Base-by-base conservation (phyloP, 257 asterid genomes). In the Ilex asprella region DNA sequence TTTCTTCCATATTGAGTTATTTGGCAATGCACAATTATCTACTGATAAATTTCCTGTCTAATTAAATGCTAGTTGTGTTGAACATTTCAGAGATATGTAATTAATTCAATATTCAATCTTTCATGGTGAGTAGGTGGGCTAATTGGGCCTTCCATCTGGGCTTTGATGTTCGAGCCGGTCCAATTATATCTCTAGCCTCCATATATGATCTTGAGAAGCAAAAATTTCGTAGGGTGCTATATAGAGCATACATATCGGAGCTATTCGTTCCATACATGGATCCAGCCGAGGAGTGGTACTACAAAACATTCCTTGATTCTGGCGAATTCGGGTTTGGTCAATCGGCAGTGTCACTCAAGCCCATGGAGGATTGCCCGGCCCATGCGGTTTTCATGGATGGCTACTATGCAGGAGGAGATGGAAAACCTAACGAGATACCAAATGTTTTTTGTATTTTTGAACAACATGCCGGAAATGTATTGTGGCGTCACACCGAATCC, bases 181-280 rank as follows among this genome's bases (percentile, higher is more conserved):
- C 41, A 35, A 35, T 35, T 35, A 35, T 35, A 35, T 35, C 41
- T 35, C 41, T 35, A 8, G 57, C 57, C 5, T 53, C 57, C 5
- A 53, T 53, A 2, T 53, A 53, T 16, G 57, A 53, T 14, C 27
- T 53, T 6, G 5, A 53, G 10, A 53, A 53, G 57, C n/a, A 21
- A n/a, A 53, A 53, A 10, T 53, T 15, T 14, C 11, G 30, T 10
- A 10, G 15, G 30, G 57, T 53, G 3, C 10, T 53, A 14, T 53
- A 53, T 21, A 53, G 57, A 21, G 57, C 10, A n/a, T 10, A 53
- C 11, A 10, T 53, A 15, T 53, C 57, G 11, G 57, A 53, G 57
- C 57, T 53, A 2, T 53, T 53, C 57, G 57, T 53, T 10, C 57
- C 57, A 21, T 53, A 53, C 30, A 53, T 53, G 57, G 57, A 53